These are phyloP conservation scores for Annulohypoxylon nitens DNA, from an alignment of 495 filamentous ascomycete genomes.

Conservation along the genomic window DNA sequence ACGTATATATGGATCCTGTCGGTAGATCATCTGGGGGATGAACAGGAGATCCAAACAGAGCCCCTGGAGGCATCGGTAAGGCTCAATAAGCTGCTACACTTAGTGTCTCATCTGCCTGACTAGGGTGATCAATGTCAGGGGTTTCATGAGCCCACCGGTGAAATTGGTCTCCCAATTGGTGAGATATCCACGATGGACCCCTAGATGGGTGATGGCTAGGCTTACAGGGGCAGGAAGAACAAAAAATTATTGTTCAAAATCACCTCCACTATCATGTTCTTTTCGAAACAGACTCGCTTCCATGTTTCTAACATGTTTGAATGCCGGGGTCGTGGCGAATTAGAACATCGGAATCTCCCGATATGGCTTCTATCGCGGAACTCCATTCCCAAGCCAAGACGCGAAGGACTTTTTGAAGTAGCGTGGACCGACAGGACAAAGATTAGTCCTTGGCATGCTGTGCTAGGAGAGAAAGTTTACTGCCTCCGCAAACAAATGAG, in stretches of 20 bases:
- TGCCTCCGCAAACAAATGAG: background rate
- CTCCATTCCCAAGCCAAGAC: conserved; percentile 13
- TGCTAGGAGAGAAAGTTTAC: conserved; percentile 3
- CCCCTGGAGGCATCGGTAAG: conserved; percentile 8
- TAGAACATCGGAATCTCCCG: conserved; percentile 11
- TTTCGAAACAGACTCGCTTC: conserved; percentile 31
- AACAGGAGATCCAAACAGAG: conserved; percentile 21
- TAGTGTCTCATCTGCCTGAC: conserved; percentile 24
- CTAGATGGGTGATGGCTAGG: background rate
- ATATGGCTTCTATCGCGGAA: conserved; percentile 16
- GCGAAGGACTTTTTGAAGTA: conserved; percentile 12
- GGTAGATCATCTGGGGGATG: conserved; percentile 20
- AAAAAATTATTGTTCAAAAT: conserved; percentile 5
- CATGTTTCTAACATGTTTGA: conserved; percentile 42
- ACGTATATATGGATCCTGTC: background rate
- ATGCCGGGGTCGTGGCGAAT: conserved; percentile 33
- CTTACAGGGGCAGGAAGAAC: background rate
- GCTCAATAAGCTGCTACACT: conserved; percentile 26
- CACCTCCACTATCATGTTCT: conserved; percentile 29
- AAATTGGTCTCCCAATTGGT: conserved; percentile 4
- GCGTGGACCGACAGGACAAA: background rate
- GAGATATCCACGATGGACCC: background rate
- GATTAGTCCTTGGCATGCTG: background rate
- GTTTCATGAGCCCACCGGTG: conserved; percentile 13
- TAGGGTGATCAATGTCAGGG: conserved; percentile 10